phyloP scores from a whole-genome alignment of 768 basidiomycete species.

The Boletus speciosus region DNA sequence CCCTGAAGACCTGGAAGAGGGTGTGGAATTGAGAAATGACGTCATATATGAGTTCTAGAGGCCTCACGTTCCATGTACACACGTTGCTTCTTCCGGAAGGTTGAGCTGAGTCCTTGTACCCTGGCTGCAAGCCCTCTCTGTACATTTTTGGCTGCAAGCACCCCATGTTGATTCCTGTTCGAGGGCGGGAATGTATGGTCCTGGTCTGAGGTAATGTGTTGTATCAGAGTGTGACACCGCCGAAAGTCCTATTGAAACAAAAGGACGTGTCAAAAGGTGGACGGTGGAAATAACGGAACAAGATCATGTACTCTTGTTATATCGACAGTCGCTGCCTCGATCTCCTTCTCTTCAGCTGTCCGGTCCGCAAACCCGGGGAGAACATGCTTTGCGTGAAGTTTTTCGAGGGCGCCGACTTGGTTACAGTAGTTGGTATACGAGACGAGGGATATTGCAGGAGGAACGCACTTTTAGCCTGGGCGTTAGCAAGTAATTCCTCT shows the following conservation, averaged over 20 bases:
- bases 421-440: conserved; percentile 13
- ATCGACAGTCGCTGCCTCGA: conserved; percentile 77
- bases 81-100: conserved; percentile 96
- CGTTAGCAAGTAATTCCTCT: conserved; percentile 65
- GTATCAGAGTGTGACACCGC: conserved; percentile 49
- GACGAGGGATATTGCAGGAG: conserved; percentile 10
- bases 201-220: conserved; percentile 61
- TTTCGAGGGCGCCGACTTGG: conserved; percentile 85
- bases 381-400: conserved; percentile 92
- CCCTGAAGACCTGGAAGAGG: conserved; percentile 77
- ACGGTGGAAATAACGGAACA: conserved; percentile 6
- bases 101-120: conserved; percentile 87
- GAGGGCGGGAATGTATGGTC: conserved; percentile 64
- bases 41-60: conserved; percentile 2
- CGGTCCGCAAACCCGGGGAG: conserved; percentile 97
- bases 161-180: conserved; percentile 46
- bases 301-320: conserved; percentile 72
- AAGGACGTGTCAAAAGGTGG: conserved; percentile 7
- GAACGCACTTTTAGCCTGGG: conserved; percentile 73
- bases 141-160: conserved; percentile 83
- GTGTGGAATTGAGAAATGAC: conserved; percentile 15
- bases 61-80: conserved; percentile 96
- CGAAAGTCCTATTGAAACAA: conserved; percentile 34
- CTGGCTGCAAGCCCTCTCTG: conserved; percentile 95
- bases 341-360: conserved; percentile 89